Evolutionary conservation across 2,329 filamentous ascomycete genomes (phyloP).

Genomic region (Xylaria sp.): DNA sequence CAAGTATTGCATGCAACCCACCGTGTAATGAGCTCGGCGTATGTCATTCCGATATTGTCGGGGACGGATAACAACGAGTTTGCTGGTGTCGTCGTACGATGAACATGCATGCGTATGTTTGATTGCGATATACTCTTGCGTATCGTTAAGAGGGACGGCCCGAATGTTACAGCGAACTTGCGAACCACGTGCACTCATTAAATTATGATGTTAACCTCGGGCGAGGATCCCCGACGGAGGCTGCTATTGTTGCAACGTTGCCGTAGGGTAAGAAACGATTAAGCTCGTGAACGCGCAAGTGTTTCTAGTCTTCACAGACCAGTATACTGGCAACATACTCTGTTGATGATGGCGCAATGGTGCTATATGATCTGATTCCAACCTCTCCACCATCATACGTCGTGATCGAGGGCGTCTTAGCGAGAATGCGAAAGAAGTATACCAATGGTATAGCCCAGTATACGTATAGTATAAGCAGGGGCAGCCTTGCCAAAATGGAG

Average conservation of each 20-base stretch:
- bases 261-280: neutral
- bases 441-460: neutral
- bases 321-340: neutral
- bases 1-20: constrained; percentile 21
- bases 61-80: constrained; percentile 12
- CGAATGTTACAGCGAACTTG: constrained; percentile 22
- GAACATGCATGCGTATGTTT: constrained; percentile 9
- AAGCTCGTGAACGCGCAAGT: neutral
- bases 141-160: constrained; percentile 18
- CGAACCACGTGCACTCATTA: constrained; percentile 9
- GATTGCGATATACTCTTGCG: constrained; percentile 17
- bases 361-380: constrained; percentile 35
- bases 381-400: constrained; percentile 27
- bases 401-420: constrained; percentile 9
- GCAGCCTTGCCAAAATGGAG: constrained; percentile 11
- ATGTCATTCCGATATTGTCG: constrained; percentile 1
- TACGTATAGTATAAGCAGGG: constrained; percentile 13
- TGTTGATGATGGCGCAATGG: constrained; percentile 7
- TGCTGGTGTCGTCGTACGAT: constrained; percentile 35
- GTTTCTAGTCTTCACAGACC: constrained; percentile 7
- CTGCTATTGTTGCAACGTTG: constrained; percentile 2
- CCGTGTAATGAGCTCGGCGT: constrained; percentile 20
- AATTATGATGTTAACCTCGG: constrained; percentile 7
- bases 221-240: constrained; percentile 3
- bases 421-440: constrained; percentile 10